These are phyloP conservation scores for Starmerella bacillaris DNA, from an alignment of 805 yeast species.

Conservation along the genomic window DNA sequence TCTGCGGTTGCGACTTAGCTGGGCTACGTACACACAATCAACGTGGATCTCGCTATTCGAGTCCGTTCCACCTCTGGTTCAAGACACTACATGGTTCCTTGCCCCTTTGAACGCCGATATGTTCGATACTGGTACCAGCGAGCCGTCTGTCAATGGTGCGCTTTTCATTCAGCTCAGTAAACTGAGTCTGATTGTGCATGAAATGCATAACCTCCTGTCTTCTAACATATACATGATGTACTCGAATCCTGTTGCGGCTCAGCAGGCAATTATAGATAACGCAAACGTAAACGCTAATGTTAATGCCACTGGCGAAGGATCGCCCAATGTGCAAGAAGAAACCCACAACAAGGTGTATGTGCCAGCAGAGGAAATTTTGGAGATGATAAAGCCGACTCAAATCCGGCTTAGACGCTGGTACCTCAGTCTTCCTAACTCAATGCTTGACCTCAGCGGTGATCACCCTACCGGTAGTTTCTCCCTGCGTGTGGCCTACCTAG, in stretches of 20 bases:
- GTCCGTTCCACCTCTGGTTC: conserved; percentile 65
- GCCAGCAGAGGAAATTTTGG: conserved; percentile 39
- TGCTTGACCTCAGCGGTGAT: conserved; percentile 14
- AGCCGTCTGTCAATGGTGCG: conserved; percentile 12
- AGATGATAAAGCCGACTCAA: conserved; percentile 43
- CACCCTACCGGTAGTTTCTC: conserved; percentile 43
- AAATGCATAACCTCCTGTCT: conserved; percentile 23
- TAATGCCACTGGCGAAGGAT: neutral
- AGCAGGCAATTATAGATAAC: conserved; percentile 11
- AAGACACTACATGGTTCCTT: conserved; percentile 63
- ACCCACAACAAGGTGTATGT: conserved; percentile 21
- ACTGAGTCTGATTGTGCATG: conserved; percentile 22
- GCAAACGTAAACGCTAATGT: conserved; percentile 7
- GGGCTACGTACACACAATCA: conserved; percentile 90
- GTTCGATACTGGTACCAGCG: conserved; percentile 20
- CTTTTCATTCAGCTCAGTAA: conserved; percentile 22
- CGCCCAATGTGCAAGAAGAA: conserved; percentile 20
- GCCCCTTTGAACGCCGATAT: conserved; percentile 12
- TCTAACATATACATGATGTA: conserved; percentile 12
- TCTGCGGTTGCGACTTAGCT: conserved; percentile 67
- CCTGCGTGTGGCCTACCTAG: conserved; percentile 69
- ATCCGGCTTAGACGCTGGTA: conserved; percentile 24
- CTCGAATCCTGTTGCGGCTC: conserved; percentile 9
- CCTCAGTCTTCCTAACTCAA: conserved; percentile 20
- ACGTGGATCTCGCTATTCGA: conserved; percentile 77